These are phyloP conservation scores for Penicillium ucsense DNA, from an alignment of 495 filamentous ascomycete genomes.

Conservation along the genomic window DNA sequence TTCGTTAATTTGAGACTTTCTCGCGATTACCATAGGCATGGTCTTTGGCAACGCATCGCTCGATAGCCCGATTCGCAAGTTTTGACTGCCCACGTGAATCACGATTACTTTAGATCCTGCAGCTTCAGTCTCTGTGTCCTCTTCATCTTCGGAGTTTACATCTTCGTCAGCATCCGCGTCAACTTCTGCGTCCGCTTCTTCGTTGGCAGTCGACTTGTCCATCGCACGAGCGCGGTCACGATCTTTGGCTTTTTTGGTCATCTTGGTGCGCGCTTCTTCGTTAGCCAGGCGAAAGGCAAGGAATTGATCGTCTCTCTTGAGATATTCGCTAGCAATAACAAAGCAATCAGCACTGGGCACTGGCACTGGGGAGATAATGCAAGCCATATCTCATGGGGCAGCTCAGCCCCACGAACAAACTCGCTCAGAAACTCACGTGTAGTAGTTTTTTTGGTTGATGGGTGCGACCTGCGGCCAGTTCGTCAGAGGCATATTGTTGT, in stretches of 20 bases:
- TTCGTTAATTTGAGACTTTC: slow-evolving; percentile 63
- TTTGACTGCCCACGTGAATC: slow-evolving; percentile 97
- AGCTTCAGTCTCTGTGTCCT: slow-evolving; percentile 47
- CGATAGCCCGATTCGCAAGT: slow-evolving; percentile 81
- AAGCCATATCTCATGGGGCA: too few relatives aligned
- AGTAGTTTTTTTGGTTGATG: slow-evolving; percentile 99
- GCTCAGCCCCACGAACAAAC: too few relatives aligned
- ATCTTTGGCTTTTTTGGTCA: slow-evolving; percentile 77
- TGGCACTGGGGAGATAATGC: neutral
- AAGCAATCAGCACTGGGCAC: slow-evolving; percentile 5
- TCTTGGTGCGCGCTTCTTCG: slow-evolving; percentile 67
- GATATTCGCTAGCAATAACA: slow-evolving; percentile 61
- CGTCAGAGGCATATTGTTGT: slow-evolving; percentile 93
- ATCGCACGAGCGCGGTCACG: slow-evolving; percentile 74
- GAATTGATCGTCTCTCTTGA: slow-evolving; percentile 95
- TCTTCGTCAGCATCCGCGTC: slow-evolving; percentile 50
- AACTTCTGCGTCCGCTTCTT: slow-evolving; percentile 16
- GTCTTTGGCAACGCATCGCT: slow-evolving; percentile 92
- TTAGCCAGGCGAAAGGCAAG: slow-evolving; percentile 77
- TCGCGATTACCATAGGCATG: slow-evolving; percentile 85
- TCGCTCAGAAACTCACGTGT: slow-evolving; percentile 60
- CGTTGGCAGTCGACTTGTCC: slow-evolving; percentile 33
- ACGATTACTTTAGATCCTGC: slow-evolving; percentile 86
- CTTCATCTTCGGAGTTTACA: slow-evolving; percentile 53
- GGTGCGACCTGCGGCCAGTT: slow-evolving; percentile 85